These are phyloP conservation scores for Colletotrichum sp. DNA, from an alignment of 2,329 filamentous ascomycete species.

Conservation along the genomic window DNA sequence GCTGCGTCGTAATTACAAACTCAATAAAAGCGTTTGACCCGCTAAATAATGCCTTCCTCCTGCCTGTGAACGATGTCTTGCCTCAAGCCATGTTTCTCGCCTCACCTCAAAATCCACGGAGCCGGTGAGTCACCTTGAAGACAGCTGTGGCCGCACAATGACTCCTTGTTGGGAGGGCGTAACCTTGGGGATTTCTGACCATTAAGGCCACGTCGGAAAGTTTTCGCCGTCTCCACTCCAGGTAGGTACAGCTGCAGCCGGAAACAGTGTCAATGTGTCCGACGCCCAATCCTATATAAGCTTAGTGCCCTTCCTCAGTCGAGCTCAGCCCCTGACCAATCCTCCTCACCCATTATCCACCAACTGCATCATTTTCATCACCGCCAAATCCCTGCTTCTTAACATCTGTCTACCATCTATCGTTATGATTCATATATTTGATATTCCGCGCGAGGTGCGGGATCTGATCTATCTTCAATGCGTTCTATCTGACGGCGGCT, in stretches of 20 bases:
- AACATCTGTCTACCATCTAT: no score
- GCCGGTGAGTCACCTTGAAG: not conserved
- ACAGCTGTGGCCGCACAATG: no score
- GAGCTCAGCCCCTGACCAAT: no score
- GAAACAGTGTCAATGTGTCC: no score
- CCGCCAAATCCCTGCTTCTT: no score
- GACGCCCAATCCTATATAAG: no score
- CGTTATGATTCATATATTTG: not conserved
- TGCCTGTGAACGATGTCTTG: not conserved
- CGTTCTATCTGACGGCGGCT: not conserved
- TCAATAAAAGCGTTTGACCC: not conserved
- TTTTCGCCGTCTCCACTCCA: no score
- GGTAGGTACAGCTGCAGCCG: no score
- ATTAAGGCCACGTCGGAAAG: not conserved
- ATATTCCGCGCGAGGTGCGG: not conserved
- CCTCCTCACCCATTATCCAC: no score
- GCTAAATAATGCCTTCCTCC: not conserved
- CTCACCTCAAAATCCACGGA: not conserved
- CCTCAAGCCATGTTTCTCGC: not conserved
- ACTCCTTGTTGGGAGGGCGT: no score
- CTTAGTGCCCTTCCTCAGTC: no score
- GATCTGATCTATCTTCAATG: not conserved
- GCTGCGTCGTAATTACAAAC: not conserved
- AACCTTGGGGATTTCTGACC: not conserved
- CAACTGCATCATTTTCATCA: no score